Base-by-base conservation (phyloP, 192 early-diverging fungal species). In the Glomus cerebriforme region DNA sequence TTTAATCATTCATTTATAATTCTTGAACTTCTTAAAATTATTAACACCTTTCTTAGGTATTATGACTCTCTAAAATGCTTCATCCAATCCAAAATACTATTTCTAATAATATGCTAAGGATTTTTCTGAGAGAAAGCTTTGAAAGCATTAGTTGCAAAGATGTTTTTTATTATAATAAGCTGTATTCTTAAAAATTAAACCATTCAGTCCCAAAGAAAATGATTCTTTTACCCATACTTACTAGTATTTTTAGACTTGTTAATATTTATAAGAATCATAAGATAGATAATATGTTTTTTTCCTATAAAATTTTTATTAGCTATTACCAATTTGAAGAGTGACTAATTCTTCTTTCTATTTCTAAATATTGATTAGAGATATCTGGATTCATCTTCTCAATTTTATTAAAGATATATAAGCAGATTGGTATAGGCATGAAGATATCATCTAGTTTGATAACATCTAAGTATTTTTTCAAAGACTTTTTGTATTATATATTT, bases 21-120 rank as follows among this genome's bases (percentile, higher is more conserved):
- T 72, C 17, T 72, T 72, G 27, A 72, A 72, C 19, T 72, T 47
- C 47, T 72, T 37, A 54, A 72, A 49, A 27, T 72, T 24, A 72
- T 72, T 72, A 49, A 49, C 26, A 24, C 39, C 70, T 22, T 72
- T 72, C 7, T 2, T 22, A 10, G 70, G 70, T 22, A 72, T 26
- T 19, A 17, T 47, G 19, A 72, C 19, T 72, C 47, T 72, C 22
- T 72, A 37, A 43, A 17, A 19, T 3, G 37, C 26, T 47, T 72
- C 39, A 8, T 26, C 45, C 47, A 45, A 72, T 47, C 70, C n/a
- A 7, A 45, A 72, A 47, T n/a, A 72, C 0, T 34, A 22, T 10
- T 72, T 24, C 22, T 72, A 37, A 26, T 72, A 10, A 72, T 72
- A 26, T 6, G 1, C 17, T 49, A 45, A 17, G n/a, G 45, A 72